Base-by-base conservation (phyloP, 495 filamentous ascomycete genomes). In the Aspergillus nanangensis region DNA sequence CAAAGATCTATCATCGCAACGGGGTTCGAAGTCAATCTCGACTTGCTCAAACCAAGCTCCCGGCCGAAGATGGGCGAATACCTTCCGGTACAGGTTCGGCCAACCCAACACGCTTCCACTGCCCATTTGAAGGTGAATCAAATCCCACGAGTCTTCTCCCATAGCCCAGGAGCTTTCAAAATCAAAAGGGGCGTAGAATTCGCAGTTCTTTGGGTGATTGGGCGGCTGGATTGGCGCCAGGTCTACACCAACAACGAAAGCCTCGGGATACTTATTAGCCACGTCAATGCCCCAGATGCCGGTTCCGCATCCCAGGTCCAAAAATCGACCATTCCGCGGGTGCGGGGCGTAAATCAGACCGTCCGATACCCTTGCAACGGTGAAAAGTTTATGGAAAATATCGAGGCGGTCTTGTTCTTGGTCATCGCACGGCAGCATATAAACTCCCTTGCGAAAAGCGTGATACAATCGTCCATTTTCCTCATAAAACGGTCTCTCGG, bases 201-300 rank as follows among this genome's bases (percentile, higher is more conserved):
- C 75, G 72, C 54, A 90, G 52, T 65, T 91, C 80, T 50, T 75
- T 55, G 88, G 87, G 35, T 64, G 87, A 77, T 77, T 81, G 55
- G 78, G 67, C 4, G 91, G 91, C 55, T 95, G 90, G 43, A 92
- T 93, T 19, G 83, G 73, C 5, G 83, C 81, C 1, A 96, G 74
- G 65, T 95, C 91, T 8, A 88, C 73, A 4, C 88, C 88, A 27
- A 81, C 68, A 27, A 94, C 83, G 62, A 78, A 69, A 9, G 81
- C 70, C 29, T 81, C 60, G 14, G 70, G 70, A 53, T 82, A 86
- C 62, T 79, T 78, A 44, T 80, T 78, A 36, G 87, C 87, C 66
- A 96, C 83, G 52, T 93, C 86, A 55, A 94, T 91, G 17, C 81
- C 77, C 91, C 91, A 96, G 38, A 95, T 92, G 4, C 91, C 90